Percentiles rank a stretch among this genome's conserved stretches.
These are phyloP conservation scores for Pseudocercospora musae DNA, from an alignment of 2,329 filamentous ascomycete species.

Conservation along the genomic window DNA sequence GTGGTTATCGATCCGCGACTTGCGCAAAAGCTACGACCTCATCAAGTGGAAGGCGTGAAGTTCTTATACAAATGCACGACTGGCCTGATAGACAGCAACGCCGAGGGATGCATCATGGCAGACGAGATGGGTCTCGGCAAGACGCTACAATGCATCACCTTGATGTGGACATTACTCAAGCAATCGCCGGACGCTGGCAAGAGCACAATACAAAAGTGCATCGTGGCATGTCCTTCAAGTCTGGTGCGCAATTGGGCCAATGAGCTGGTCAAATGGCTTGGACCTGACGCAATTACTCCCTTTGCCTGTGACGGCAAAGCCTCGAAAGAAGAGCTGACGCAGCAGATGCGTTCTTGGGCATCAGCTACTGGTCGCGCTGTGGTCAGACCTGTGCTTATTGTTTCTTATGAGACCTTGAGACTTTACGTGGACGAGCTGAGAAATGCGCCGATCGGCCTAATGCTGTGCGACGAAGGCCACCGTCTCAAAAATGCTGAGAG, in stretches of 20 bases:
- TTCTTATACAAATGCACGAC: conserved; percentile 95
- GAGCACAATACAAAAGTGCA: conserved; percentile 88
- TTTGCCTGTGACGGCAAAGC: conserved; percentile 98
- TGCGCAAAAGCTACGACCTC: conserved; percentile 84
- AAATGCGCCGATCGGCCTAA: conserved; percentile 82
- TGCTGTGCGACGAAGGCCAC: conserved; percentile 96
- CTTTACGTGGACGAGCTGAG: conserved; percentile 88
- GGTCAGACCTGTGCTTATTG: conserved; percentile 89
- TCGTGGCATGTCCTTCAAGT: conserved; percentile 95
- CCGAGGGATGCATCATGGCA: conserved; percentile 98
- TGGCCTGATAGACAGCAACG: conserved; percentile 89
- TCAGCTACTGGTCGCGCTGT: conserved; percentile 86
- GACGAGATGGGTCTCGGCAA: conserved; percentile 99
- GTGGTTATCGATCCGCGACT: conserved; percentile 93
- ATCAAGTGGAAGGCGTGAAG: conserved; percentile 97
- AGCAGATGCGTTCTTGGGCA: conserved; percentile 91
- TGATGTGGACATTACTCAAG: conserved; percentile 95
- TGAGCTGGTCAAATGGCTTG: conserved; percentile 93
- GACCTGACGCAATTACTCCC: conserved; percentile 81
- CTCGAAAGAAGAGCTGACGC: conserved; percentile 85
- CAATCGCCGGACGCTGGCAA: conserved; percentile 96
- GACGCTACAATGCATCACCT: conserved; percentile 91
- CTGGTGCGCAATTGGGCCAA: conserved; percentile 98
- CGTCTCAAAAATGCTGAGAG: conserved; percentile 95
- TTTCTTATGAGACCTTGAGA: conserved; percentile 94